Percentiles rank a stretch among this genome's conserved stretches.
Conservation (phyloP, 2,329 filamentous ascomycete genomes). For the Didymella sp. region DNA sequence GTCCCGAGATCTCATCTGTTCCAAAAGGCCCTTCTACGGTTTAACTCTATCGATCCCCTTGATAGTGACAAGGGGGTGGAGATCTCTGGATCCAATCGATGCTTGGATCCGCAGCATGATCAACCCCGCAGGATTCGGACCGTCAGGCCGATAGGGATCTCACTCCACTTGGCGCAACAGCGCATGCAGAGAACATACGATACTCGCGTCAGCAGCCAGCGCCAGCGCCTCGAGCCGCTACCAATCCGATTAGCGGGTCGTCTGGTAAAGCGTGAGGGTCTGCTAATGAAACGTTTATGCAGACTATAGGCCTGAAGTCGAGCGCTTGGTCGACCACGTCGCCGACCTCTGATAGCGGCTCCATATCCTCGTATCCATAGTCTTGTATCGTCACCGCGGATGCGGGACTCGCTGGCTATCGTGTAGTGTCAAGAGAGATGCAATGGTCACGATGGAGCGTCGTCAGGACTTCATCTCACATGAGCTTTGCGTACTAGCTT, state of each 20-base stretch:
- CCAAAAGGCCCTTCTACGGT: conserved; percentile 2
- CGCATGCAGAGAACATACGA: conserved; percentile 14
- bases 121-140: conserved; percentile 2
- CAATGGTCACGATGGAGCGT: neutral
- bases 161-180: neutral
- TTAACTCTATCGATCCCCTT: conserved; percentile 7
- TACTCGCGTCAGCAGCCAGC: conserved; percentile 6
- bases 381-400: neutral
- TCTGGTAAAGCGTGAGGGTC: neutral
- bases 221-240: conserved; percentile 6
- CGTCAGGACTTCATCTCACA: neutral
- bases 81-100: neutral
- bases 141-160: conserved; percentile 4
- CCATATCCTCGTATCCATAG: neutral
- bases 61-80: neutral
- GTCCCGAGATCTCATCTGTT: conserved; percentile 10
- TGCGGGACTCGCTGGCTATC: conserved; percentile 1
- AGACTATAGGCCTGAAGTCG: conserved; percentile 8
- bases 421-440: neutral
- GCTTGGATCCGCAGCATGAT: neutral
- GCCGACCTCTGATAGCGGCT: neutral
- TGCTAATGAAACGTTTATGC: conserved; percentile 13
- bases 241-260: conserved; percentile 2
- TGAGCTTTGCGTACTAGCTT: neutral
- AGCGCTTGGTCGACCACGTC: neutral